These are phyloP conservation scores for Echium plantagineum DNA, from an alignment of 257 asterid species.

Conservation along the genomic window DNA sequence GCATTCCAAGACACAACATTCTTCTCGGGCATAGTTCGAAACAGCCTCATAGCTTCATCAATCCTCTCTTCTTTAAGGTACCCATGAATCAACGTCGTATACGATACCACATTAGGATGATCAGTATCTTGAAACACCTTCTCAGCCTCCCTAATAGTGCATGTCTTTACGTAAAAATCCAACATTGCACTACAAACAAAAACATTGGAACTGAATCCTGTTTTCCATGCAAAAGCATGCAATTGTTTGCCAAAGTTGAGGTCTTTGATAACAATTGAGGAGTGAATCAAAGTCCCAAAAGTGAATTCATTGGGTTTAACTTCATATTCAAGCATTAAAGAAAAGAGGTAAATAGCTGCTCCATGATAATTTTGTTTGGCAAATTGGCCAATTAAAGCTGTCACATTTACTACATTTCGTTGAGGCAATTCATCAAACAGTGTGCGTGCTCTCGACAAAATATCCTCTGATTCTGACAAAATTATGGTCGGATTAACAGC, in stretches of 20 bases:
- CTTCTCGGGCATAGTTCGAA: conserved; percentile 43
- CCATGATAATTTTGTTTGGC: conserved; percentile 38
- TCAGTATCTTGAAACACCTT: conserved; percentile 42
- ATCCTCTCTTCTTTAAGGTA: conserved; percentile 40
- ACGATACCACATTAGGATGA: conserved; percentile 64
- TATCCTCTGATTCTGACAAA: neutral
- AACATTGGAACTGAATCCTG: conserved; percentile 42
- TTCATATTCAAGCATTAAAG: conserved; percentile 30
- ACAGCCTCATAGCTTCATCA: conserved; percentile 41
- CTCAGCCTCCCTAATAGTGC: conserved; percentile 28
- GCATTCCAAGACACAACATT: conserved; percentile 79
- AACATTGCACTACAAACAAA: conserved; percentile 58
- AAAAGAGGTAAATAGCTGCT: conserved; percentile 39
- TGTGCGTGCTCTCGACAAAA: conserved; percentile 11
- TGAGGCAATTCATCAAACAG: conserved; percentile 57
- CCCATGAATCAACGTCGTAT: conserved; percentile 53
- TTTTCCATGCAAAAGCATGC: conserved; percentile 36
- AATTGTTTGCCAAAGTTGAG: conserved; percentile 52
- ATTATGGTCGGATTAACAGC: neutral
- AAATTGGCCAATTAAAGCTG: conserved; percentile 41
- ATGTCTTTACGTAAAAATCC: conserved; percentile 52
- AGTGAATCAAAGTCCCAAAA: conserved; percentile 50
- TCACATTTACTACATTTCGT: conserved; percentile 35
- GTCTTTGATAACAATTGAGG: conserved; percentile 34
- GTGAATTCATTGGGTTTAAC: conserved; percentile 68